Conservation (phyloP, 345 rosid genomes). For the Linum trigynum region DNA sequence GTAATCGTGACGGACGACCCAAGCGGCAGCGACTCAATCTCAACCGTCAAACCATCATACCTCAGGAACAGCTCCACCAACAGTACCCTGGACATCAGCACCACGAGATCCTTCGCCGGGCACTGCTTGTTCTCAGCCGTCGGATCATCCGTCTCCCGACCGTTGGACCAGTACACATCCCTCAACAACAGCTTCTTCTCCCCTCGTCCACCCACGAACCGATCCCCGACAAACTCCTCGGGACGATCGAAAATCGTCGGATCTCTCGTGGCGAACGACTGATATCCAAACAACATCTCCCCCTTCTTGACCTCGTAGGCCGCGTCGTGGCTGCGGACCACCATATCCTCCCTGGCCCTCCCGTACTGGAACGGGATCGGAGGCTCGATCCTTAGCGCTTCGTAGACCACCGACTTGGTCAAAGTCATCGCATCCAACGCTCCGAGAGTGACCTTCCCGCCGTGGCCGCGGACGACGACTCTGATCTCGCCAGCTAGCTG, state of each 20-base stretch:
- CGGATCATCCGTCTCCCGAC: not conserved
- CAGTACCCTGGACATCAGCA: not conserved
- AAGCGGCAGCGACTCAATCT: not conserved
- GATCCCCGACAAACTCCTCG: slow-evolving; percentile 18
- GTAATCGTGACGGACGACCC: not conserved
- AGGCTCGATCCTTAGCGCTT: slow-evolving; percentile 24
- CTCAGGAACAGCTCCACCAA: slow-evolving; percentile 1
- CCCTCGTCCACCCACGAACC: slow-evolving; percentile 19
- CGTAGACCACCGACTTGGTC: slow-evolving; percentile 22
- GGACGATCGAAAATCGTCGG: slow-evolving; percentile 19
- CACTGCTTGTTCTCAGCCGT: slow-evolving; percentile 3
- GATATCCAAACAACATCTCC: slow-evolving; percentile 22
- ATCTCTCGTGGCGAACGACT: slow-evolving; percentile 25
- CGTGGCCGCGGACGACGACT: slow-evolving; percentile 1
- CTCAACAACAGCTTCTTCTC: not conserved
- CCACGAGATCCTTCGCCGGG: not conserved
- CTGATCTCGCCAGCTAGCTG: slow-evolving; percentile 24
- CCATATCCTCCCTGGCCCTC: slow-evolving; percentile 18
- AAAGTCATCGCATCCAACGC: slow-evolving; percentile 20
- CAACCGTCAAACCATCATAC: not conserved
- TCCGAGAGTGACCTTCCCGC: slow-evolving; percentile 12
- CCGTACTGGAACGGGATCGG: slow-evolving; percentile 20
- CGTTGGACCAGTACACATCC: slow-evolving; percentile 3
- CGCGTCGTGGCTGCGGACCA: slow-evolving; percentile 24
- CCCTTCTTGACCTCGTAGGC: slow-evolving; percentile 20